These are phyloP conservation scores for Apiotrichum gamsii DNA, from an alignment of 1,284 basidiomycete species.

Conservation along the genomic window DNA sequence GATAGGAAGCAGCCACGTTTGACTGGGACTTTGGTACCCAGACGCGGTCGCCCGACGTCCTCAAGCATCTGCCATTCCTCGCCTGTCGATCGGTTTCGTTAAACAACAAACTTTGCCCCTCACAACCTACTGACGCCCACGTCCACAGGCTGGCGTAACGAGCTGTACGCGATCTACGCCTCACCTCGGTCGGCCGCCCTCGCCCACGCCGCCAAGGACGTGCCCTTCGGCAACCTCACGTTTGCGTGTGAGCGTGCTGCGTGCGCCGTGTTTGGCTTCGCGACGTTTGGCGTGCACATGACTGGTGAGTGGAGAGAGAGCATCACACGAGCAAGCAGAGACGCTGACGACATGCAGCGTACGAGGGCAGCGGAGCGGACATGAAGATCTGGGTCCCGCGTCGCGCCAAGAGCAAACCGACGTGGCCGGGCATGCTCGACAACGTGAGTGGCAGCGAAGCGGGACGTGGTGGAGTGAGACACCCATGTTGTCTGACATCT, in stretches of 20 bases:
- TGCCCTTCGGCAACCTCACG: slow-evolving; percentile 55
- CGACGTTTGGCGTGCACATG: slow-evolving; percentile 61
- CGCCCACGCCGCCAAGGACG: slow-evolving; percentile 11
- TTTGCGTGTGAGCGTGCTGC: slow-evolving; percentile 79
- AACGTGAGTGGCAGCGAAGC: slow-evolving; percentile 8
- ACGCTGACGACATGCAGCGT: no score
- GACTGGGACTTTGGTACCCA: no score
- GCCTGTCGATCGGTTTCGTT: no score
- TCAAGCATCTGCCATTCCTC: no score
- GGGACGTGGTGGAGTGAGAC: no score
- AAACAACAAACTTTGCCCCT: no score
- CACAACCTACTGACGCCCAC: no score
- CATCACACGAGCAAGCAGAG: no score
- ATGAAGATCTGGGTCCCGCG: slow-evolving; percentile 80
- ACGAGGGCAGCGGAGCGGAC: slow-evolving; percentile 40
- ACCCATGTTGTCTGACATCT: no score
- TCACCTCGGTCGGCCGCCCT: slow-evolving; percentile 54
- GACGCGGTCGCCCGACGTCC: no score
- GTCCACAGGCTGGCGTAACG: slow-evolving; percentile 64
- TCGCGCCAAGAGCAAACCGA: slow-evolving; percentile 77
- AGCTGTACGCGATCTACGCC: slow-evolving; percentile 74
- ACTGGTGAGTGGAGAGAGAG: slow-evolving; percentile 28
- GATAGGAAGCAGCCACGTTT: no score
- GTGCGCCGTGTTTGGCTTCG: slow-evolving; percentile 78
- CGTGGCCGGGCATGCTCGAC: slow-evolving; percentile 52